A percentile compares a stretch with the other conserved stretches of the same genome.
Conservation (phyloP, 73 alveolate genomes). For the Tetrahymena borealis region DNA sequence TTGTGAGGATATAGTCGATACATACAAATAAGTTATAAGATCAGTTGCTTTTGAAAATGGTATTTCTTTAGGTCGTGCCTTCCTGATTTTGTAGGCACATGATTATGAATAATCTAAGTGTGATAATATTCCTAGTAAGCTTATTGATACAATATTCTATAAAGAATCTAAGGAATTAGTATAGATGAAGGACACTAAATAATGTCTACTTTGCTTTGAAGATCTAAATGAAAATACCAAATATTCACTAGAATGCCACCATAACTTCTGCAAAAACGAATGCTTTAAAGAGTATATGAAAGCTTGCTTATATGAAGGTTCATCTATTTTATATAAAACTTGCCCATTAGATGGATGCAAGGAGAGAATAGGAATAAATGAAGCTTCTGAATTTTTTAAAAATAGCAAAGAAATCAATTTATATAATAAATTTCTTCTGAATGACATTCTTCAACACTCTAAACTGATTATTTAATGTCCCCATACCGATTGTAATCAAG, state of each 20-base stretch:
- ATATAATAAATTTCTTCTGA: background rate
- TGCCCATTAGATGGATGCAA: background rate
- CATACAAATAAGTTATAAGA: background rate
- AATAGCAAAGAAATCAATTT: background rate
- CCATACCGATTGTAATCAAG: background rate
- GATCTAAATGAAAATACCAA: background rate
- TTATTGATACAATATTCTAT: background rate
- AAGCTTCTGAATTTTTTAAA: background rate
- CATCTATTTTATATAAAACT: background rate
- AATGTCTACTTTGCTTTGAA: background rate
- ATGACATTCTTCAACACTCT: background rate
- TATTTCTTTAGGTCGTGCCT: background rate
- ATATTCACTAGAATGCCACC: background rate
- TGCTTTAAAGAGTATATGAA: background rate
- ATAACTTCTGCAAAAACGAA: background rate
- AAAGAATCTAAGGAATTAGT: background rate
- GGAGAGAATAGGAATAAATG: background rate
- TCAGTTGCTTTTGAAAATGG: background rate
- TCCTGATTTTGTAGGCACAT: background rate
- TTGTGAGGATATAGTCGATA: background rate
- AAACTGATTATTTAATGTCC: background rate
- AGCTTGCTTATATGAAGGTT: background rate
- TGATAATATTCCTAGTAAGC: background rate
- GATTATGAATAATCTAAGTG: background rate
- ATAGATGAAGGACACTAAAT: background rate